Percentiles rank a stretch among this genome's conserved stretches.
phyloP scores from a whole-genome alignment of 2,329 filamentous ascomycete genomes.

The Fusarium avenaceum region DNA sequence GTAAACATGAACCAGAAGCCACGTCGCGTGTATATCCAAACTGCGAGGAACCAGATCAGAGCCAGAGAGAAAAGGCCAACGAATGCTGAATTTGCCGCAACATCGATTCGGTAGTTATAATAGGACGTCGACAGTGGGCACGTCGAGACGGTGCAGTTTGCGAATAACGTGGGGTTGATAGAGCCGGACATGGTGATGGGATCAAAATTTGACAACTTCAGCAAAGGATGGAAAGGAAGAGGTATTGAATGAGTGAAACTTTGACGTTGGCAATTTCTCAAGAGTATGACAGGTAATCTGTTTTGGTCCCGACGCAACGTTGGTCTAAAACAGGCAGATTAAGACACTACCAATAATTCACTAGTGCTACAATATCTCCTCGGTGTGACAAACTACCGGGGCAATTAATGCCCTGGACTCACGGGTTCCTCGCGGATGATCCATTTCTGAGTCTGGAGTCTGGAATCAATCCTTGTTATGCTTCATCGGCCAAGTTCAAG shows the following conservation, averaged over 20 bases:
- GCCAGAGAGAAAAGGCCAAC: background rate
- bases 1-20: slow-evolving; percentile 8
- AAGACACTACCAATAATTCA: background rate
- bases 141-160: slow-evolving; percentile 2
- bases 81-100: background rate
- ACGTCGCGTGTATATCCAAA: slow-evolving; percentile 4
- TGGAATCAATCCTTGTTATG: background rate
- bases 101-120: slow-evolving; percentile 1
- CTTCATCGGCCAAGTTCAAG: background rate
- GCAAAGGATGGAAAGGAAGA: background rate
- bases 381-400: background rate
- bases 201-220: background rate
- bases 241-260: background rate
- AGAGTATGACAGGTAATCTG: background rate
- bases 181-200: background rate
- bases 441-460: background rate
- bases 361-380: background rate
- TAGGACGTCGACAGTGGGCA: slow-evolving; percentile 2
- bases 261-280: background rate
- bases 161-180: background rate
- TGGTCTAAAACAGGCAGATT: background rate
- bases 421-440: too few relatives aligned
- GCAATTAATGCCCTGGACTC: too few relatives aligned
- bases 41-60: background rate
- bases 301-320: background rate